Percentiles rank a stretch among this genome's conserved stretches.
Conservation (phyloP, 495 filamentous ascomycete species). For the Penicillium riverlandense region DNA sequence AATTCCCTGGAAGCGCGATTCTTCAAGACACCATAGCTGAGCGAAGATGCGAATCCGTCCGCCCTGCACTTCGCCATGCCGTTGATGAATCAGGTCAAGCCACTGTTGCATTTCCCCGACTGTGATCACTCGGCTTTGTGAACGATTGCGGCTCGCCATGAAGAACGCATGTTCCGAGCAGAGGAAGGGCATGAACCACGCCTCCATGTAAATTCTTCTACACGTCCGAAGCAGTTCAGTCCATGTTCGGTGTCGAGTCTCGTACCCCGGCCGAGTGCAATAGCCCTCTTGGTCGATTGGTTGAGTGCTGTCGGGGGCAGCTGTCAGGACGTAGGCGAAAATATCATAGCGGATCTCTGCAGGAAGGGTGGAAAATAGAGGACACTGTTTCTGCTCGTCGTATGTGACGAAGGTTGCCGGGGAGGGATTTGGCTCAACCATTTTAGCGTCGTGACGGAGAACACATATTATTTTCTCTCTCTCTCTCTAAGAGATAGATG, state of each 20-base stretch:
- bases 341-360: constrained; percentile 22
- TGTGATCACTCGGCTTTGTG: constrained; percentile 2
- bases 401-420: background rate
- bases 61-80: constrained; percentile 4
- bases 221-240: constrained; percentile 17
- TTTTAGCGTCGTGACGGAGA: background rate
- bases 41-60: constrained; percentile 10
- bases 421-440: background rate
- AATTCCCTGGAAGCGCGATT: constrained; percentile 6
- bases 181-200: constrained; percentile 23
- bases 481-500: too few relatives aligned
- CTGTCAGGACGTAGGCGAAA: constrained; percentile 16
- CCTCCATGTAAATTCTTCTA: constrained; percentile 15
- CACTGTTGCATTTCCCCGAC: constrained; percentile 2
- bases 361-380: constrained; percentile 8
- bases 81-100: constrained; percentile 3
- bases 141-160: constrained; percentile 5
- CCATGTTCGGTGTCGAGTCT: constrained; percentile 8
- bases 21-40: constrained; percentile 16
- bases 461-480: too few relatives aligned
- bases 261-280: constrained; percentile 17
- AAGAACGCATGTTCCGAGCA: constrained; percentile 20
- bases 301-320: constrained; percentile 7
- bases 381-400: background rate
- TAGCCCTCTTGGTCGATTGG: constrained; percentile 9